Conservation (phyloP, 2,329 filamentous ascomycete genomes). For the Claviceps digitariae region DNA sequence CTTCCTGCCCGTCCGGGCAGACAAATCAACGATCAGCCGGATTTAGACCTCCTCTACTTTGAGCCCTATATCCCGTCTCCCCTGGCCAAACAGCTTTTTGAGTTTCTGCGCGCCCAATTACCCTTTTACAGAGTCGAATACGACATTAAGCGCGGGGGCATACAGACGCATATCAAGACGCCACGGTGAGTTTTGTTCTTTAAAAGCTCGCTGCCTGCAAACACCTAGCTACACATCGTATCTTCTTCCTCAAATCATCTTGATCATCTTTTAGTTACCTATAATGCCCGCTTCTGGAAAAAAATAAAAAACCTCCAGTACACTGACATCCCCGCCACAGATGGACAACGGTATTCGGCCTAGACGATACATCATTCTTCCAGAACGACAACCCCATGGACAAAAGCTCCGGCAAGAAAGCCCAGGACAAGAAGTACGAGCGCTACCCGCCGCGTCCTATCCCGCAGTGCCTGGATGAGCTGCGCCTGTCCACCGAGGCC, state of each 20-base stretch:
- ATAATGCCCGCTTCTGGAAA: neutral
- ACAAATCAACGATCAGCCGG: slow-evolving; percentile 50
- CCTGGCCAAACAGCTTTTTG: slow-evolving; percentile 47
- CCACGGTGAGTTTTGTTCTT: slow-evolving; percentile 31
- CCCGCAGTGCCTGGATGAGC: slow-evolving; percentile 51
- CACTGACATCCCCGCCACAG: slow-evolving; percentile 9
- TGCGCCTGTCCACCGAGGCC: slow-evolving; percentile 50
- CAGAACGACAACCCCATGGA: slow-evolving; percentile 29
- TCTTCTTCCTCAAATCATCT: no score
- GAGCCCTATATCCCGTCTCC: slow-evolving; percentile 53
- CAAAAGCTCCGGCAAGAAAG: slow-evolving; percentile 25
- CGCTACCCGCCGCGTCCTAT: slow-evolving; percentile 53
- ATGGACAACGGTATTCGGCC: slow-evolving; percentile 42
- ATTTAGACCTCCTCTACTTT: slow-evolving; percentile 64
- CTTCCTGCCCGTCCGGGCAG: slow-evolving; percentile 39
- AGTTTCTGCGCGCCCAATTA: slow-evolving; percentile 55
- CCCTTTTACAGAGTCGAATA: slow-evolving; percentile 69
- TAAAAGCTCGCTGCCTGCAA: no score
- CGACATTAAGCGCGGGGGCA: slow-evolving; percentile 51
- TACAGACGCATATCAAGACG: slow-evolving; percentile 46
- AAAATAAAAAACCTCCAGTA: neutral
- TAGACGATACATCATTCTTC: slow-evolving; percentile 52
- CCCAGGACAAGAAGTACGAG: slow-evolving; percentile 38
- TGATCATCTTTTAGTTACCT: no score
- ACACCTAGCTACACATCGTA: no score